phyloP scores from a whole-genome alignment of 352 stramenopile genomes.

The Pythium coloratum region DNA sequence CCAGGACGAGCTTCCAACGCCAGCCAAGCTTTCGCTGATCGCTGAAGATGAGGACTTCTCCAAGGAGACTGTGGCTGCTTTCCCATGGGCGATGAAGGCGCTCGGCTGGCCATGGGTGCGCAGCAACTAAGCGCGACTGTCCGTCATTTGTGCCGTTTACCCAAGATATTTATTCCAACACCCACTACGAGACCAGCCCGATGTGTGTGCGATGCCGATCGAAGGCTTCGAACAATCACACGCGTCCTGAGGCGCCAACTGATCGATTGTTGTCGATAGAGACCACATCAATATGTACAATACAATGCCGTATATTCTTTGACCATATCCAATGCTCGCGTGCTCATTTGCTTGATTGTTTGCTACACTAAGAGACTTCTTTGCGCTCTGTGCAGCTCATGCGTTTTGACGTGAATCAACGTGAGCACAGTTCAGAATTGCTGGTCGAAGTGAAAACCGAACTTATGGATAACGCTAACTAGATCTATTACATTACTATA shows the following conservation, averaged over 20 bases:
- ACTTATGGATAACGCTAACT: background rate
- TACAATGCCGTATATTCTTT: background rate
- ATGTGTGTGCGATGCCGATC: conserved; percentile 4
- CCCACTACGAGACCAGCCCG: background rate
- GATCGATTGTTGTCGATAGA: background rate
- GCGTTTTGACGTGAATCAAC: too few relatives aligned
- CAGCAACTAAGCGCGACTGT: conserved; percentile 17
- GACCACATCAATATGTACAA: background rate
- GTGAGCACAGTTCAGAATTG: too few relatives aligned
- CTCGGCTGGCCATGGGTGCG: conserved; percentile 29
- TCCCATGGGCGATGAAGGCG: conserved; percentile 20
- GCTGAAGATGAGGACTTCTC: conserved; percentile 22
- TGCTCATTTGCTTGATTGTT: background rate
- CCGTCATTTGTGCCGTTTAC: background rate
- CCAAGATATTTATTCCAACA: conserved; percentile 7
- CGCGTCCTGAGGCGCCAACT: background rate
- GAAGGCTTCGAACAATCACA: conserved; percentile 10
- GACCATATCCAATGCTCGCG: background rate
- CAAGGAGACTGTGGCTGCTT: background rate
- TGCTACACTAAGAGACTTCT: too few relatives aligned
- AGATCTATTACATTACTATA: background rate
- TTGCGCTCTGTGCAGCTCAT: too few relatives aligned
- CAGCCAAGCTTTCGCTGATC: conserved; percentile 28
- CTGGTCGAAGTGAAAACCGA: background rate
- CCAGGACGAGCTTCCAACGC: conserved; percentile 17